These are phyloP conservation scores for Colletotrichum euphorbiae DNA, from an alignment of 2,329 filamentous ascomycete genomes.

Conservation along the genomic window DNA sequence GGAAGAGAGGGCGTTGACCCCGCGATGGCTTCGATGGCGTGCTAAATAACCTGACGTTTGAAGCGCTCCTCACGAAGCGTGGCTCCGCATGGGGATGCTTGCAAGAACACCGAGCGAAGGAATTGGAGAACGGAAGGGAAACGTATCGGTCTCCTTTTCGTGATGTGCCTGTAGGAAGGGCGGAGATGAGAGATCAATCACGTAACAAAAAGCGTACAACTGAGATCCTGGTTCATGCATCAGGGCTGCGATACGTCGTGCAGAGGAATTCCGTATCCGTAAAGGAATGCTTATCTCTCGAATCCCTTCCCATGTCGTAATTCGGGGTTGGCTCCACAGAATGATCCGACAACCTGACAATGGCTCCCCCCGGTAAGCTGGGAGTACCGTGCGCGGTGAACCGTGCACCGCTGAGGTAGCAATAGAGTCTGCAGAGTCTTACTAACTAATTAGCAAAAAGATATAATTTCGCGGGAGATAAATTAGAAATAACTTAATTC, in stretches of 20 bases:
- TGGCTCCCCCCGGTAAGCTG: too few species aligned
- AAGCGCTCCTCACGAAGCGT: not conserved
- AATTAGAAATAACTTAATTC: too few species aligned
- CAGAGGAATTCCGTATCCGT: not conserved
- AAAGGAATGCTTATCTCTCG: conserved; percentile 9
- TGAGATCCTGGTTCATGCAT: not conserved
- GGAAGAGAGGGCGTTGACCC: too few species aligned
- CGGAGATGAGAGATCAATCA: not conserved
- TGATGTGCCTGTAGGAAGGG: not conserved
- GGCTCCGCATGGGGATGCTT: not conserved
- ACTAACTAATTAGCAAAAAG: too few species aligned
- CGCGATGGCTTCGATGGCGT: not conserved
- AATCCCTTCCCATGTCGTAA: not conserved
- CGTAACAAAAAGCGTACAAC: not conserved
- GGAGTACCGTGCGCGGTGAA: too few species aligned
- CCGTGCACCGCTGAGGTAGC: too few species aligned
- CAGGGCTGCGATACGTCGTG: not conserved
- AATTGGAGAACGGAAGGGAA: not conserved
- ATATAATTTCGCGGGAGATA: too few species aligned
- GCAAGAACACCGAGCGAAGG: not conserved
- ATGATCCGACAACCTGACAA: too few species aligned
- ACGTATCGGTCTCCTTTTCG: not conserved
- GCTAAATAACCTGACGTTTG: not conserved
- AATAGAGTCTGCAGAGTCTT: too few species aligned
- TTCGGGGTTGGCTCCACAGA: too few species aligned